Conservation (phyloP, 73 alveolate species). For the Blepharisma japonicum region DNA sequence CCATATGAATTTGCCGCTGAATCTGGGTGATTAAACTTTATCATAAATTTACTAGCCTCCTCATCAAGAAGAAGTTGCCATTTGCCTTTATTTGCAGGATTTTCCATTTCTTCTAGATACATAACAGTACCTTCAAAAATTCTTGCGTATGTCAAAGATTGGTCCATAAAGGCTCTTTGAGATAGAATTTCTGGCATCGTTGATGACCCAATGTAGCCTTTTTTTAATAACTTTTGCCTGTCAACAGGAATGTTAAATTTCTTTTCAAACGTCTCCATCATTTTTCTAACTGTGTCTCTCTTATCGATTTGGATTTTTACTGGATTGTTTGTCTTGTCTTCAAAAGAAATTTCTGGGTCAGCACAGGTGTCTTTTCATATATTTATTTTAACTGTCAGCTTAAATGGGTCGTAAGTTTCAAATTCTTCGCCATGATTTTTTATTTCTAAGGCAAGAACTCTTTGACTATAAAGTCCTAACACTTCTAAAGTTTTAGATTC, state of each 20-base stretch:
- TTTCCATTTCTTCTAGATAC: neutral
- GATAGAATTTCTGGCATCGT: neutral
- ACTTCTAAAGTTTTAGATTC: slow-evolving; percentile 15
- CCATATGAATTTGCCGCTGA: neutral
- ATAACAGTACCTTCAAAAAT: slow-evolving; percentile 18
- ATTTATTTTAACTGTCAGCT: neutral
- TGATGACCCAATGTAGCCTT: neutral
- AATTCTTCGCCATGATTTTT: neutral
- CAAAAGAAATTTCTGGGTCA: neutral
- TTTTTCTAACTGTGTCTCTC: neutral
- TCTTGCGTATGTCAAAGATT: neutral
- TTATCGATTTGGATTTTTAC: slow-evolving; percentile 1
- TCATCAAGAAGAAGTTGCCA: neutral
- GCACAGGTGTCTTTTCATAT: neutral
- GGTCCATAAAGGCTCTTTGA: neutral
- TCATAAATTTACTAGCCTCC: slow-evolving; percentile 12
- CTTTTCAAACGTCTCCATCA: neutral
- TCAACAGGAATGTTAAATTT: slow-evolving; percentile 2
- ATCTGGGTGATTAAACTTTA: slow-evolving; percentile 17
- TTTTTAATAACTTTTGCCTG: slow-evolving; percentile 7
- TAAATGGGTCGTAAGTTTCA: neutral
- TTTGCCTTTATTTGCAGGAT: neutral
- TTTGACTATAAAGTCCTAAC: neutral
- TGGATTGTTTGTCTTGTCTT: neutral
- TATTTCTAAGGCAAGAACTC: slow-evolving; percentile 14